Evolutionary conservation across 495 filamentous ascomycete genomes (phyloP).

Genomic region (Symbiotaphrina buchneri): DNA sequence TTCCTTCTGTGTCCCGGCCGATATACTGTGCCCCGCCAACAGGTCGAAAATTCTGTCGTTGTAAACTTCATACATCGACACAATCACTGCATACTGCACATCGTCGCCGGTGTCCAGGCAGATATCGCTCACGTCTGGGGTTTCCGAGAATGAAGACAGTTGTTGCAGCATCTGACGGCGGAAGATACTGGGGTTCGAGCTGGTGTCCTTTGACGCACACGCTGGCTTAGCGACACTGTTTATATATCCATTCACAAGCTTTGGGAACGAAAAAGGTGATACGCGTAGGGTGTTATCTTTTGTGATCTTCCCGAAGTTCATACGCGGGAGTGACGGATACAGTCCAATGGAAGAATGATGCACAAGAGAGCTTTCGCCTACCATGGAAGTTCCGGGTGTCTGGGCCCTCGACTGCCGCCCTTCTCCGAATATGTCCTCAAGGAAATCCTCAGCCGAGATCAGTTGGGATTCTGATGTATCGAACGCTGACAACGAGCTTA

Average conservation of each 20-base stretch:
- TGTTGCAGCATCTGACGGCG: conserved; percentile 34
- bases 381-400: conserved; percentile 54
- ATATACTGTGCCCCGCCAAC: conserved; percentile 18
- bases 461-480: conserved; percentile 72
- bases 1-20: conserved; percentile 31
- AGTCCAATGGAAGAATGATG: conserved; percentile 10
- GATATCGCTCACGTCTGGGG: conserved; percentile 53
- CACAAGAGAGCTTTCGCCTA: conserved; percentile 12
- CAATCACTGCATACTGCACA: conserved; percentile 68
- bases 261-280: too few relatives aligned
- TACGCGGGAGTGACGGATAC: conserved; percentile 11
- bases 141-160: conserved; percentile 40
- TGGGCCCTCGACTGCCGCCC: conserved; percentile 51
- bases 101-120: conserved; percentile 40
- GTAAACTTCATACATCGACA: conserved; percentile 99
- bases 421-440: conserved; percentile 48
- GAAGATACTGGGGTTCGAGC: conserved; percentile 23
- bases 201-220: conserved; percentile 23
- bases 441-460: conserved; percentile 51
- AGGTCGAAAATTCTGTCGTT: conserved; percentile 97
- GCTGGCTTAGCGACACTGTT: conserved; percentile 14
- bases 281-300: conserved; percentile 3
- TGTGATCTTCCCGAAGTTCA: conserved; percentile 4
- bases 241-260: too few relatives aligned
- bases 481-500: conserved; percentile 46